A percentile compares a stretch with the other conserved stretches of the same genome.
Evolutionary conservation across 257 asterid species (phyloP).

Genomic region (Solanum acaule): DNA sequence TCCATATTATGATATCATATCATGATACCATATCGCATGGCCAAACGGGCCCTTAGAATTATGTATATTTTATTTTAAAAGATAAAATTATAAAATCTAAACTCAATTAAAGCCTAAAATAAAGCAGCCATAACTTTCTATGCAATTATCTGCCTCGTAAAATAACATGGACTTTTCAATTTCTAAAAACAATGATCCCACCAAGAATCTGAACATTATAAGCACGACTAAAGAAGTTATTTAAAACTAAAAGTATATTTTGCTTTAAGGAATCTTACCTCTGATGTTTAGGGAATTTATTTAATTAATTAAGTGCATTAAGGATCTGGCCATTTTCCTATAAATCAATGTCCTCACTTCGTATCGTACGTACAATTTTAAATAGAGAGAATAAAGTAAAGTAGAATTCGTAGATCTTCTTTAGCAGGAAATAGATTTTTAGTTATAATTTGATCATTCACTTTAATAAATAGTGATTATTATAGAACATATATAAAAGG

Average conservation of each 20-base stretch:
- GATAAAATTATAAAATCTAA: neutral
- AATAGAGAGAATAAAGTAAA: constrained; percentile 15
- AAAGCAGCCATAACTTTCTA: neutral
- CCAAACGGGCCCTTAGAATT: neutral
- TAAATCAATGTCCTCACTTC: neutral
- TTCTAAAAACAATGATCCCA: neutral
- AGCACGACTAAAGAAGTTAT: neutral
- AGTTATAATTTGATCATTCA: neutral
- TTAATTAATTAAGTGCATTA: neutral
- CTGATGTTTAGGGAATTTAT: neutral
- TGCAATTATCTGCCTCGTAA: neutral
- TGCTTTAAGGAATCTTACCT: constrained; percentile 8
- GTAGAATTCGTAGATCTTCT: neutral
- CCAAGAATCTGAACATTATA: neutral
- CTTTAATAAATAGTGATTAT: neutral
- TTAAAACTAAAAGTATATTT: neutral
- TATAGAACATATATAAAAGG: neutral
- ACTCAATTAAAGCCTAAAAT: neutral
- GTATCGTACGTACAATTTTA: neutral
- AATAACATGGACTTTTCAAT: neutral
- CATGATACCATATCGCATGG: no score
- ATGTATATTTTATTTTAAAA: neutral
- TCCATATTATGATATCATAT: no score
- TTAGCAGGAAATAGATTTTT: neutral
- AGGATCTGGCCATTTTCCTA: constrained; percentile 8